Conservation (phyloP, 2,329 filamentous ascomycete species). For the Nannizziopsis arthrosporioides region DNA sequence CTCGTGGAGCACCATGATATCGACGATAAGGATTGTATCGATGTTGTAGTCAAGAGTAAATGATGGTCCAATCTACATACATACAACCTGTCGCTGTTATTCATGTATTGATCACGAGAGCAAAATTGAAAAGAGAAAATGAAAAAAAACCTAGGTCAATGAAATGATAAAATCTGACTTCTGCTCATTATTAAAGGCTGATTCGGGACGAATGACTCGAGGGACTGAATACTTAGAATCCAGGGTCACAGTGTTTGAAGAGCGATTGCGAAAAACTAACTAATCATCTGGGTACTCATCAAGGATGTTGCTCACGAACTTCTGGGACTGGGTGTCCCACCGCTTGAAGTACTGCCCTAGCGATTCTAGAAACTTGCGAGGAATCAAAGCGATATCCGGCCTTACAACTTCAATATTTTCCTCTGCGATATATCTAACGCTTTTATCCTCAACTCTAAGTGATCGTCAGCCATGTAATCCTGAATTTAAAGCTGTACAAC, state of each 20-base stretch:
- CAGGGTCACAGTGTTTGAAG: not conserved
- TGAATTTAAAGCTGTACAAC: conserved; percentile 29
- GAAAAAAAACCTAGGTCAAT: too few species aligned
- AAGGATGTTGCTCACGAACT: conserved; percentile 70
- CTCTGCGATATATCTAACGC: conserved; percentile 63
- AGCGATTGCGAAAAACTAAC: conserved; percentile 2
- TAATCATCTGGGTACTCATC: conserved; percentile 83
- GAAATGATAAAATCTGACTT: too few species aligned
- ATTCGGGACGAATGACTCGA: too few species aligned
- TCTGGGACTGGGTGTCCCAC: conserved; percentile 55
- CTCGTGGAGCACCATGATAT: conserved; percentile 58
- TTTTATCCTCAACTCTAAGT: conserved; percentile 53
- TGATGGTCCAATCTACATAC: too few species aligned
- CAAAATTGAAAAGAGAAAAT: too few species aligned
- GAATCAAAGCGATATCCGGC: conserved; percentile 42
- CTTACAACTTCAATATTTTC: conserved; percentile 62
- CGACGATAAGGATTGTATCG: conserved; percentile 61
- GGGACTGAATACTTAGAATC: too few species aligned
- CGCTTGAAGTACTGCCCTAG: conserved; percentile 82
- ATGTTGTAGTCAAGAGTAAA: conserved; percentile 51
- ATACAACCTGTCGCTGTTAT: too few species aligned
- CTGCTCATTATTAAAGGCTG: too few species aligned
- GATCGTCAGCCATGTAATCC: conserved; percentile 12
- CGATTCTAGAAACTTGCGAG: conserved; percentile 45
- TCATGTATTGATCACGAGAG: too few species aligned